Evolutionary conservation across 352 stramenopile species (phyloP), one percentile per base, ranked within the genome.

Genomic region (Ophiocytium majus): DNA sequence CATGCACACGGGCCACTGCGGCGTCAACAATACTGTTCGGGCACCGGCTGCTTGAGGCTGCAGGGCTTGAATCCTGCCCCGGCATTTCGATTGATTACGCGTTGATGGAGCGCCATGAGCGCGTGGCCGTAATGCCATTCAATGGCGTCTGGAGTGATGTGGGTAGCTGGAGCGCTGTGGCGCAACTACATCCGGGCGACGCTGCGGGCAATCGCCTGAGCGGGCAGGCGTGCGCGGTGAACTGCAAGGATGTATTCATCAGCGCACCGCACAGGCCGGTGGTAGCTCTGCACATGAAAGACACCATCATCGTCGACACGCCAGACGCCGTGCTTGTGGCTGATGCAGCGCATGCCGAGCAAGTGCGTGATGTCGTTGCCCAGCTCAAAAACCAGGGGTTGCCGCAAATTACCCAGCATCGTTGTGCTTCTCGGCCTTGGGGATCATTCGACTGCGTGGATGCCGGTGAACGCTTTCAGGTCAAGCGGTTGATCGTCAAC

Each of bases 321-420:
- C 19, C 57, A 23, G 57, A 71, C 57, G 57, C 57, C 28, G 19
- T 71, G 57, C 19, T 71, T 23, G 28, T 71, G 23, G 57, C 57
- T 28, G 19, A 71, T 23, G 28, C 23, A 71, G 57, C 19, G 23
- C 28, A 23, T 71, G 28, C 57, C 23, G 19, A 71, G 57, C 23
- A 71, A 71, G 57, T 71, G 57, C 23, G 28, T 23, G 57, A 71
- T n/a, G 19, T 71, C 57, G 57, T 71, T 71, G 57, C 19, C 28
- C 57, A 23, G 57, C 19, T 71, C 19, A 71, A 71, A 71, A 71
- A 71, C 19, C 57, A 71, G n/a, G n/a, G n/a, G n/a, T n/a, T n/a
- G n/a, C n/a, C n/a, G n/a, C n/a, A n/a, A n/a, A n/a, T n/a, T n/a
- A n/a, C n/a, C n/a, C n/a, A n/a, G n/a, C n/a, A n/a, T n/a, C n/a